These are phyloP conservation scores for Phytophthora podocarpi DNA, from an alignment of 352 stramenopile species.

Conservation along the genomic window DNA sequence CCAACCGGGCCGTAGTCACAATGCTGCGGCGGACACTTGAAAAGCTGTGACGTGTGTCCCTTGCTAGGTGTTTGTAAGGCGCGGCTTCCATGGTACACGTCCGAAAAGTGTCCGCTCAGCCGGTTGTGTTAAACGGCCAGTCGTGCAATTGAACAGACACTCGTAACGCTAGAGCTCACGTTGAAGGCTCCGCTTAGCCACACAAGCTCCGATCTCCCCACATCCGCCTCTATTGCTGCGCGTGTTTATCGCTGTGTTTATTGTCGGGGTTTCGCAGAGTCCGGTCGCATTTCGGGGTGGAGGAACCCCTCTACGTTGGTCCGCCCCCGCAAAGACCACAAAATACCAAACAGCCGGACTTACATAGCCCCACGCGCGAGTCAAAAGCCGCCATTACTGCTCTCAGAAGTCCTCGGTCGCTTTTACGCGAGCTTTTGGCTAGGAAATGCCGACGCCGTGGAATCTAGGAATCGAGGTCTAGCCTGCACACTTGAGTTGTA, in stretches of 20 bases:
- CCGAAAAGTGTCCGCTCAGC: conserved; percentile 7
- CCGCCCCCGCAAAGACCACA: conserved; percentile 25
- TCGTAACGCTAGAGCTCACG: conserved; percentile 11
- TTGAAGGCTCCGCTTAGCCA: conserved; percentile 30
- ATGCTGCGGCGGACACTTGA: background rate
- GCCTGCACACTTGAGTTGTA: conserved; percentile 16
- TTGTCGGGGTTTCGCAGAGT: conserved; percentile 11
- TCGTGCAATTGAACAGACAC: conserved; percentile 32
- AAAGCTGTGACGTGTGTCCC: conserved; percentile 6
- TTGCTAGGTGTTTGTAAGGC: conserved; percentile 5
- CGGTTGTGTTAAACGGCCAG: conserved; percentile 23
- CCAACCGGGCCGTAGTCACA: background rate
- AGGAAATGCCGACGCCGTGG: conserved; percentile 15
- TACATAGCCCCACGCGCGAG: conserved; percentile 20
- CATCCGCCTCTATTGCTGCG: conserved; percentile 21
- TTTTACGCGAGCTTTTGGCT: conserved; percentile 36
- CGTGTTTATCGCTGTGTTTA: conserved; percentile 27
- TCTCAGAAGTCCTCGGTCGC: conserved; percentile 7
- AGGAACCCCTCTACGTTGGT: conserved; percentile 9
- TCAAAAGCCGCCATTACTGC: conserved; percentile 42
- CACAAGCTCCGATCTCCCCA: conserved; percentile 30
- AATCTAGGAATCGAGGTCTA: no score
- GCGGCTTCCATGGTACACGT: background rate
- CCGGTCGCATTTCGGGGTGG: conserved; percentile 23
- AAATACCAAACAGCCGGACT: conserved; percentile 21